Evolutionary conservation across 1,284 basidiomycete species (phyloP).

Genomic region (Athelia sp.): DNA sequence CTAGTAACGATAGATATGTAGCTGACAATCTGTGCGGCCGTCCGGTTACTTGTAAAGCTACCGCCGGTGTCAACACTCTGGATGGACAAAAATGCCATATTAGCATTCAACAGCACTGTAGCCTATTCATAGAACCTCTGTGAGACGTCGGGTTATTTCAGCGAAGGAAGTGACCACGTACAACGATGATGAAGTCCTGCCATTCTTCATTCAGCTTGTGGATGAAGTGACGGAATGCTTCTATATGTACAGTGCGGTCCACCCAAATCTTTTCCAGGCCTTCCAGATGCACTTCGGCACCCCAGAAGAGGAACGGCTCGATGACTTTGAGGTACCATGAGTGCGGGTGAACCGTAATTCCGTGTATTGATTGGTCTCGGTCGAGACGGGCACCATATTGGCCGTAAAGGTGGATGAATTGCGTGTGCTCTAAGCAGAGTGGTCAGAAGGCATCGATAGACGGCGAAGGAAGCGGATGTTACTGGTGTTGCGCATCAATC

Average conservation of each 20-base stretch:
- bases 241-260: constrained; percentile 33
- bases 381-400: constrained; percentile 28
- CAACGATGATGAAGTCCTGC: constrained; percentile 44
- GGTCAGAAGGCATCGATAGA: background rate
- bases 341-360: constrained; percentile 7
- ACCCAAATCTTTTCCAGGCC: constrained; percentile 30
- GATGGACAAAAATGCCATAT: constrained; percentile 41
- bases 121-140: background rate
- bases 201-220: constrained; percentile 42
- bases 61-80: constrained; percentile 30
- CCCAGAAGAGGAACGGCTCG: constrained; percentile 32
- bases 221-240: constrained; percentile 36
- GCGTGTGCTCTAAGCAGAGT: constrained; percentile 16
- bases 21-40: constrained; percentile 37
- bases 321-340: constrained; percentile 23
- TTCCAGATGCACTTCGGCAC: constrained; percentile 32
- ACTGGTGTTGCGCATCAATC: background rate
- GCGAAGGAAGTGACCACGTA: constrained; percentile 37
- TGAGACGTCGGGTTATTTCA: too few relatives aligned
- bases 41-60: constrained; percentile 13
- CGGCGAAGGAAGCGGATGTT: background rate
- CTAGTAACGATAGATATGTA: constrained; percentile 41
- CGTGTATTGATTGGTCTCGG: constrained; percentile 26
- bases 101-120: constrained; percentile 38
- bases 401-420: constrained; percentile 30